phyloP scores from a whole-genome alignment of 2,329 filamentous ascomycete species.

The Scortechinia acanthostroma region DNA sequence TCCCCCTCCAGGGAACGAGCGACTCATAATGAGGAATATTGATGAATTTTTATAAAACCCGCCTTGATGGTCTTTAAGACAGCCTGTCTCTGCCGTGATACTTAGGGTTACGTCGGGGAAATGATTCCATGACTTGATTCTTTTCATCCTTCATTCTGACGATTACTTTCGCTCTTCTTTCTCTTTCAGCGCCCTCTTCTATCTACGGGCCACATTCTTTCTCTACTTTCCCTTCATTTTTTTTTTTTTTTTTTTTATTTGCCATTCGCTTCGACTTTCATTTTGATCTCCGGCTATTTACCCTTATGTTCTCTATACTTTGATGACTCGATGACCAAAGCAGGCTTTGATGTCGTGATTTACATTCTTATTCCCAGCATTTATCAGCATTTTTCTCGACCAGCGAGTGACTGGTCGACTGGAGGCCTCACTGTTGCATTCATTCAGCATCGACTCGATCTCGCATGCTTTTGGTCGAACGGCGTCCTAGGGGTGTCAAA shows the following conservation, averaged over 20 bases:
- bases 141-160: too few relatives aligned
- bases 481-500: neutral
- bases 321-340: slow-evolving; percentile 28
- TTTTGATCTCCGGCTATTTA: slow-evolving; percentile 1
- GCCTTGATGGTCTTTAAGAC: neutral
- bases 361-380: neutral
- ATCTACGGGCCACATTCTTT: neutral
- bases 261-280: neutral
- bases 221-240: slow-evolving; percentile 7
- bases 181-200: neutral
- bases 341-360: slow-evolving; percentile 25
- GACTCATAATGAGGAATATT: slow-evolving; percentile 31
- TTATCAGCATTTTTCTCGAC: too few relatives aligned
- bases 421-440: too few relatives aligned
- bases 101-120: neutral
- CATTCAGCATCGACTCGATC: too few relatives aligned
- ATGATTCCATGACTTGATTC: slow-evolving; percentile 1
- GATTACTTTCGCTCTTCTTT: neutral
- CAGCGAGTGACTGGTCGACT: too few relatives aligned
- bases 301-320: too few relatives aligned
- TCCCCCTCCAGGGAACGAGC: slow-evolving; percentile 23
- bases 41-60: slow-evolving; percentile 28
- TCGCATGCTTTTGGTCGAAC: too few relatives aligned
- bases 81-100: too few relatives aligned
- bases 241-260: slow-evolving; percentile 4